Conservation (phyloP, 2,329 filamentous ascomycete genomes). For the Cyphellophora europaea region DNA sequence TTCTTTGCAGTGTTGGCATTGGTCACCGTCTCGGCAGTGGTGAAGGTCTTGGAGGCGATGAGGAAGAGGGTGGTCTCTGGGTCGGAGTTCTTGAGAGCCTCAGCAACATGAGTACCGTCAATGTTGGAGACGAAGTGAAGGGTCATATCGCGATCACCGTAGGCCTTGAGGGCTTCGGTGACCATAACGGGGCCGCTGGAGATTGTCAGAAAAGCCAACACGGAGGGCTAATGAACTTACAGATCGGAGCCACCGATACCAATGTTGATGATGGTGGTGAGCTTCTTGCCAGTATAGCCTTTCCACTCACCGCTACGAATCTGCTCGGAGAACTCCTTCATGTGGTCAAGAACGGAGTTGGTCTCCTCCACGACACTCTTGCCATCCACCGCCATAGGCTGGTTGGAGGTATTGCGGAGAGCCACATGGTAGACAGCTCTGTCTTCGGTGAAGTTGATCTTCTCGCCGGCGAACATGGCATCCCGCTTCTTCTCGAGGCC, state of each 20-base stretch:
- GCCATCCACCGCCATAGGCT: constrained; percentile 76
- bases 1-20: constrained; percentile 95
- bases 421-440: constrained; percentile 94
- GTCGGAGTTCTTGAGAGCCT: constrained; percentile 79
- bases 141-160: constrained; percentile 74
- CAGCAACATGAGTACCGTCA: constrained; percentile 93
- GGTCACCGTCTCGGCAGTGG: constrained; percentile 91
- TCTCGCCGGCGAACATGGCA: constrained; percentile 93
- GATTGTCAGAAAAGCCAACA: not conserved
- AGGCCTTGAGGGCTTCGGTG: constrained; percentile 91
- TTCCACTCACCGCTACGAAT: constrained; percentile 94
- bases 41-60: constrained; percentile 98
- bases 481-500: constrained; percentile 88
- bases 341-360: constrained; percentile 84
- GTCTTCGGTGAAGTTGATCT: constrained; percentile 99
- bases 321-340: constrained; percentile 96
- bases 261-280: constrained; percentile 93
- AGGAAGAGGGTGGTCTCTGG: constrained; percentile 99
- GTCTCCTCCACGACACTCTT: constrained; percentile 91
- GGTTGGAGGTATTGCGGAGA: constrained; percentile 78
- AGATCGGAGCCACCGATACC: constrained; percentile 97
- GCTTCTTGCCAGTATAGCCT: constrained; percentile 93
- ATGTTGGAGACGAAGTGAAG: constrained; percentile 99
- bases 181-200: constrained; percentile 93
- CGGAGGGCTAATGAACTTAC: constrained; percentile 51